A percentile compares a stretch with the other conserved stretches of the same genome.
Evolutionary conservation across 1,284 basidiomycete species (phyloP).

Genomic region (Cutaneotrichosporon sp.): DNA sequence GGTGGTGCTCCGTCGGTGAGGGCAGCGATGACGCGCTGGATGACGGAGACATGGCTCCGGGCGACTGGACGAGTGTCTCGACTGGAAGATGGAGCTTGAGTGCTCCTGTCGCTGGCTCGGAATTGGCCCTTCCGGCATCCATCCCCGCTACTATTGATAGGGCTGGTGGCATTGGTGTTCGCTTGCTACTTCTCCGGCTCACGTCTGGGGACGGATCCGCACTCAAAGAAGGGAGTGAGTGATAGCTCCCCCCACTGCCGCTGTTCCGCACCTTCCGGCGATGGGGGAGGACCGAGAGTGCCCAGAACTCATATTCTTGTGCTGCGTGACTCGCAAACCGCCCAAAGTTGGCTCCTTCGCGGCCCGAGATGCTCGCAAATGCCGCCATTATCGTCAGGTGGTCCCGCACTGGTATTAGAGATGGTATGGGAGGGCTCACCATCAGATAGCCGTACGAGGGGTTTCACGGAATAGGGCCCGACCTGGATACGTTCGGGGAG

Average conservation of each 20-base stretch:
- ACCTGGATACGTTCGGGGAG: constrained; percentile 27
- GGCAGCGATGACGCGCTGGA: background rate
- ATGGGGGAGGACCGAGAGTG: constrained; percentile 17
- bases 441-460: constrained; percentile 17
- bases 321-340: constrained; percentile 23
- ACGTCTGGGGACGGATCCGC: background rate
- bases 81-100: background rate
- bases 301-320: constrained; percentile 29
- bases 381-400: constrained; percentile 31
- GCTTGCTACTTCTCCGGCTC: background rate
- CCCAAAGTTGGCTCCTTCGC: constrained; percentile 12
- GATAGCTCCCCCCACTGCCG: background rate
- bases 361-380: constrained; percentile 16
- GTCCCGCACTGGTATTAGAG: constrained; percentile 26
- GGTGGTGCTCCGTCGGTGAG: background rate
- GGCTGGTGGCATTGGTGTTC: background rate
- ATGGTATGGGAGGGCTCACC: constrained; percentile 12
- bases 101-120: background rate
- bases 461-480: constrained; percentile 19
- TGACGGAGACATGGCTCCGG: background rate
- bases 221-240: background rate
- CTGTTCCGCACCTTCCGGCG: background rate
- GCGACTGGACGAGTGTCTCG: background rate
- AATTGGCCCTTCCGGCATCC: background rate
- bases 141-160: background rate